Evolutionary conservation across 139 green algal genomes (phyloP).

Genomic region (Chlamydomonas applanata): DNA sequence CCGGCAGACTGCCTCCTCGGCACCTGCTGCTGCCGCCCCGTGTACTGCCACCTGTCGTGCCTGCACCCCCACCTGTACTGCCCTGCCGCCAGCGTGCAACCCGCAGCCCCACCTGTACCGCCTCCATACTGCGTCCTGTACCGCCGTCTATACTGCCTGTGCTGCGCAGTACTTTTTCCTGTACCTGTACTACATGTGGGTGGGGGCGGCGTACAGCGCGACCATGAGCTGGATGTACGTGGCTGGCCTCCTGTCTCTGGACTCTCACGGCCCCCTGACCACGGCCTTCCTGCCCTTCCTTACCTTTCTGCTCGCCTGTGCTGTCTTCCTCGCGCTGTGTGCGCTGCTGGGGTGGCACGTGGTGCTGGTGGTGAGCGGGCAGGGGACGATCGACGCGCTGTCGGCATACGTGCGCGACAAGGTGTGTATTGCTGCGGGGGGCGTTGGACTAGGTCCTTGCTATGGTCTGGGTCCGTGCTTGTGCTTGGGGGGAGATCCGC

Average conservation of each 20-base stretch:
- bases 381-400: slow-evolving; percentile 56
- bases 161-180: slow-evolving; percentile 82
- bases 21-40: too few relatives aligned
- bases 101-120: too few relatives aligned
- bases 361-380: slow-evolving; percentile 54
- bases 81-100: too few relatives aligned
- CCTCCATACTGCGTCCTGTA: too few relatives aligned
- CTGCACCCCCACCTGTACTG: too few relatives aligned
- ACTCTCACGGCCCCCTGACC: neutral
- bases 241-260: neutral
- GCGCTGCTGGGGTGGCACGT: slow-evolving; percentile 58
- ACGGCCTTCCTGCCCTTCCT: neutral
- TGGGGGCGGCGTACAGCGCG: slow-evolving; percentile 29
- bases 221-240: slow-evolving; percentile 14
- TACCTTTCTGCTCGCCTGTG: slow-evolving; percentile 24
- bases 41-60: too few relatives aligned
- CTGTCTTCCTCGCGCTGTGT: slow-evolving; percentile 36
- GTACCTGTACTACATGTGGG: slow-evolving; percentile 64
- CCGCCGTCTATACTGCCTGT: too few relatives aligned
- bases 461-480: too few relatives aligned
- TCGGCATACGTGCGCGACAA: neutral
- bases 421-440: slow-evolving; percentile 2
- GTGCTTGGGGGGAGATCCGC: too few relatives aligned
- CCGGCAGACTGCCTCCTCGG: too few relatives aligned
- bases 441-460: slow-evolving; percentile 1